Base-by-base conservation (phyloP, 2,329 filamentous ascomycete species). In the Leptographium wingfieldii region DNA sequence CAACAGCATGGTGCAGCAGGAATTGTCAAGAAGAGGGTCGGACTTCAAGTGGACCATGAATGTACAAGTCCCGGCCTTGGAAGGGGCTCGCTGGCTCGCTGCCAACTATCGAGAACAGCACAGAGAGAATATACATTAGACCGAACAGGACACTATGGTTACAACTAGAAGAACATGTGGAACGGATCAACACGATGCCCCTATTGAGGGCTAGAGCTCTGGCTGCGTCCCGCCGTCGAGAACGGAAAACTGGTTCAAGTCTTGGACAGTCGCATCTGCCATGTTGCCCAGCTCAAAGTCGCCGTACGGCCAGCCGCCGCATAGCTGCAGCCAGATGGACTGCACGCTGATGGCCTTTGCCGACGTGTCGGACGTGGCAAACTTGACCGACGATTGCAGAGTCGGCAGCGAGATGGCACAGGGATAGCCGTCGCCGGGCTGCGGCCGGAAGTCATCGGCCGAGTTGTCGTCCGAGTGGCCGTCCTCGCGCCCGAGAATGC, bases 371-470 rank as follows among this genome's bases (percentile, higher is more conserved):
- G 12, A 11, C 4, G 46, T 49, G 12, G 40, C 55, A 33, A 60
- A 46, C 31, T 53, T 48, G 27, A 60, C 10, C 1, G 58, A 60
- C 11, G 58, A 14, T 1, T 56, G 54, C 54, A 60, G 22, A 2
- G 27, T 31, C 2, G 58, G 58, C 49, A 59, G 14, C 2, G 48
- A 60, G 31, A 53, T 60, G 3, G 40, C 9, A 3, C 14, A 57
- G 19, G 58, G 58, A 22, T 60, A 60, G 12, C 58, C 58, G 22
- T 60, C 58, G 25, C 58, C 58, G 11, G 58, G 58, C 33, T 55
- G 58, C 1, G 54, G 58, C 16, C 58, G 58, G 48, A 53, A 60
- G 35, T 60, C 58, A 12, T 22, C 51, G 14, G 33, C 53, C 3
- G 40, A 19, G 7, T n/a, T 25, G 19, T 56, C 54, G 12, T 56